A percentile compares a stretch with the other conserved stretches of the same genome.
Evolutionary conservation across 2,329 filamentous ascomycete species (phyloP).

Genomic region (Seiridium unicorne): DNA sequence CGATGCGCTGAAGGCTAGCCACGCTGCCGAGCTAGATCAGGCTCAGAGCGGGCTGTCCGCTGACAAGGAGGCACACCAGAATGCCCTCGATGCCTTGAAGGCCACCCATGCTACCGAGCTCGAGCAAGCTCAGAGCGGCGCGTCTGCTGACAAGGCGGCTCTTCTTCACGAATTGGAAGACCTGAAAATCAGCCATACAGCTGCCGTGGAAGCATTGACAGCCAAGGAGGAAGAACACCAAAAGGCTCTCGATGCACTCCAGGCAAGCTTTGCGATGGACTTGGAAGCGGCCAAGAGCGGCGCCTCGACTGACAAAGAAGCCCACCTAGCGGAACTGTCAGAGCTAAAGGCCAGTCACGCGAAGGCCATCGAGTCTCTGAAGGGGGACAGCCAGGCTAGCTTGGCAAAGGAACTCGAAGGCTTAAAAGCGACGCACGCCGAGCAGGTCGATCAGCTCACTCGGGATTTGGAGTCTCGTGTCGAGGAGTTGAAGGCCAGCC

Average conservation of each 20-base stretch:
- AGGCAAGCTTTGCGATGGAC: conserved; percentile 57
- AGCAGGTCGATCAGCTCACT: conserved; percentile 40
- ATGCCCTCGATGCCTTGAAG: conserved; percentile 41
- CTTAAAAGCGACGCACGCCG: conserved; percentile 40
- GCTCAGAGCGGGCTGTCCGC: neutral
- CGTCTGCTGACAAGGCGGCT: neutral
- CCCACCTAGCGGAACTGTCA: conserved; percentile 49
- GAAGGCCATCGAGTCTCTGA: conserved; percentile 43
- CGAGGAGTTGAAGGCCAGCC: conserved; percentile 17
- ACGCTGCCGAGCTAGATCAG: neutral
- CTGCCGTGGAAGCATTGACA: conserved; percentile 45
- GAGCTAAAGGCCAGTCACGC: conserved; percentile 53
- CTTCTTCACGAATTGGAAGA: conserved; percentile 36
- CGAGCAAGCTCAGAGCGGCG: neutral
- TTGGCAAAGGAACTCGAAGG: conserved; percentile 37
- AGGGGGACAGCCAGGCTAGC: conserved; percentile 37
- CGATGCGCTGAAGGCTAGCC: conserved; percentile 32
- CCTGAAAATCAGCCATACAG: conserved; percentile 41
- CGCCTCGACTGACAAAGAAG: conserved; percentile 47
- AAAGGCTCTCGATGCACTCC: conserved; percentile 52
- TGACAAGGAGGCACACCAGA: conserved; percentile 11
- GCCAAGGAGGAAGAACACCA: conserved; percentile 52
- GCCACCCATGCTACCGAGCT: conserved; percentile 16
- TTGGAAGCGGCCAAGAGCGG: conserved; percentile 55
- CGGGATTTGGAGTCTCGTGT: conserved; percentile 26